phyloP scores from a whole-genome alignment of 306 rosid species.

The Dryas octopetala region DNA sequence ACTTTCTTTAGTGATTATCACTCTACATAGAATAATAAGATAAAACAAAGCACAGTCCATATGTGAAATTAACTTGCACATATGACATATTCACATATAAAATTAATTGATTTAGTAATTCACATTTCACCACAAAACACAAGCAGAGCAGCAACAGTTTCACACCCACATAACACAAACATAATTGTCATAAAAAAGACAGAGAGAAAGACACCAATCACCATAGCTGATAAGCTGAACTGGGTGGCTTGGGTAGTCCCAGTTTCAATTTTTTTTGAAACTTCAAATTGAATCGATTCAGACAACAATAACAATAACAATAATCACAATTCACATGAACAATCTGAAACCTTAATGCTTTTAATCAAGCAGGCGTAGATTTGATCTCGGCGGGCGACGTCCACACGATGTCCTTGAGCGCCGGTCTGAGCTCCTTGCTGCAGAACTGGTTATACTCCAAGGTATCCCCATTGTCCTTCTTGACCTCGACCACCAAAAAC shows the following conservation, averaged over 20 bases:
- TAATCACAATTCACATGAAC: not conserved
- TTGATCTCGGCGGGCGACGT: conserved; percentile 40
- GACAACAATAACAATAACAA: not conserved
- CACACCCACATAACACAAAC: too few species aligned
- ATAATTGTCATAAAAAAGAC: not conserved
- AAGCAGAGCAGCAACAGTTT: not conserved
- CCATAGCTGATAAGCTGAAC: too few species aligned
- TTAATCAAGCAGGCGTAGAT: conserved; percentile 36
- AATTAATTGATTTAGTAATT: too few species aligned
- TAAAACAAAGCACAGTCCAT: too few species aligned
- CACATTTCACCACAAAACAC: not conserved
- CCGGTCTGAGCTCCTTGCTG: conserved; percentile 88
- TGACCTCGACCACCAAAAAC: conserved; percentile 82
- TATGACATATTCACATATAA: too few species aligned
- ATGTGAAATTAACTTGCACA: too few species aligned
- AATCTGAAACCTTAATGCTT: not conserved
- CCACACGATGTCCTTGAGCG: conserved; percentile 84
- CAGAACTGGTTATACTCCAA: conserved; percentile 92
- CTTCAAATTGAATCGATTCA: not conserved
- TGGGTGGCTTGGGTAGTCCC: not conserved
- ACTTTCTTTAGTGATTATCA: not conserved
- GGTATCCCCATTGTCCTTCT: conserved; percentile 82
- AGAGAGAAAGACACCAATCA: not conserved
- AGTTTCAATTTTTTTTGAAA: not conserved
- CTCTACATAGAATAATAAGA: not conserved